Conservation (phyloP, 2,329 filamentous ascomycete genomes). For the Westerdykella sp. region DNA sequence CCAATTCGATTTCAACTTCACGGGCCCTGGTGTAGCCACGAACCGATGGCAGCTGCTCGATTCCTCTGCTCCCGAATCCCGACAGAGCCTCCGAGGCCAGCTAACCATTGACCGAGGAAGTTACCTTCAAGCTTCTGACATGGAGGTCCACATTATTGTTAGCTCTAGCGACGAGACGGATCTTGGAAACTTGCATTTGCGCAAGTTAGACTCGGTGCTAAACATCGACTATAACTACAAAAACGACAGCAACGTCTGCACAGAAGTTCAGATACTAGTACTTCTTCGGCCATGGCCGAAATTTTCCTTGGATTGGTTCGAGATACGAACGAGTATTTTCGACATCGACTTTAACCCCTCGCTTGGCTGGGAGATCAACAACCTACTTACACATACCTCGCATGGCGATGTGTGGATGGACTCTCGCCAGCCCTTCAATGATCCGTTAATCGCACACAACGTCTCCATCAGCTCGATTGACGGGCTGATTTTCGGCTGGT, state of each 20-base stretch:
- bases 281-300: slow-evolving; percentile 7
- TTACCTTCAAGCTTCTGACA: slow-evolving; percentile 6
- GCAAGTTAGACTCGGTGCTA: slow-evolving; percentile 2
- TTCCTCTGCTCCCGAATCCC: slow-evolving; percentile 1
- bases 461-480: slow-evolving; percentile 8
- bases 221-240: slow-evolving; percentile 1
- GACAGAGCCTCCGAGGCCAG: slow-evolving; percentile 4
- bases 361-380: slow-evolving; percentile 12
- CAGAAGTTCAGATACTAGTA: slow-evolving; percentile 7
- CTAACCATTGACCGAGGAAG: slow-evolving; percentile 4
- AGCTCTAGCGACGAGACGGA: slow-evolving; percentile 3
- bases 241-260: slow-evolving; percentile 4
- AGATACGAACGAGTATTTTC: slow-evolving; percentile 7
- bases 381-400: slow-evolving; percentile 9
- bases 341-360: slow-evolving; percentile 5
- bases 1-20: slow-evolving; percentile 6
- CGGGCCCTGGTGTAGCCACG: slow-evolving; percentile 1
- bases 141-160: slow-evolving; percentile 6
- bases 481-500: slow-evolving; percentile 8
- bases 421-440: background rate
- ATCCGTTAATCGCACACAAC: slow-evolving; percentile 10
- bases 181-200: slow-evolving; percentile 2
- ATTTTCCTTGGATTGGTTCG: slow-evolving; percentile 5
- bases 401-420: slow-evolving; percentile 6
- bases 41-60: slow-evolving; percentile 6